Evolutionary conservation across 2,329 filamentous ascomycete species (phyloP).

Genomic region (Aspergillus spinulosporus): DNA sequence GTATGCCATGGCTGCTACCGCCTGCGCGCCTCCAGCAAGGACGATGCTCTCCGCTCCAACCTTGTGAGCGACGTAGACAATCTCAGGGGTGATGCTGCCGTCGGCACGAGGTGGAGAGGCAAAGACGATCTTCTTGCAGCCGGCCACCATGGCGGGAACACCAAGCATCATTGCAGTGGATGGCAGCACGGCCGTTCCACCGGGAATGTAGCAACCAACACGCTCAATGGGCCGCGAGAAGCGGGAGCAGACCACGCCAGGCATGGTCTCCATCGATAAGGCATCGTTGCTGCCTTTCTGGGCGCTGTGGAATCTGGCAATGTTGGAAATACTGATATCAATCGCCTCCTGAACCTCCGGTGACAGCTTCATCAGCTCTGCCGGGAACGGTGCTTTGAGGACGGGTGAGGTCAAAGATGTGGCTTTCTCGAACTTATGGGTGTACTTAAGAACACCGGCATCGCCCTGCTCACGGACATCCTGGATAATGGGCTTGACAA

Average conservation of each 20-base stretch:
- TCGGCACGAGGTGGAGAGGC: constrained; percentile 88
- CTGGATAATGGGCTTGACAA: constrained; percentile 88
- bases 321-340: constrained; percentile 91
- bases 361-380: constrained; percentile 79
- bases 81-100: constrained; percentile 90
- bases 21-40: constrained; percentile 90
- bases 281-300: constrained; percentile 77
- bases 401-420: constrained; percentile 87
- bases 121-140: constrained; percentile 90
- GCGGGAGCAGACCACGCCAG: constrained; percentile 89
- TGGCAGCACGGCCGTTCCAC: constrained; percentile 93
- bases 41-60: constrained; percentile 95
- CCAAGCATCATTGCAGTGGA: constrained; percentile 97
- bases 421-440: constrained; percentile 97
- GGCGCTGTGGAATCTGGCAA: constrained; percentile 87
- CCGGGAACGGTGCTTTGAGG: constrained; percentile 82
- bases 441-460: constrained; percentile 84
- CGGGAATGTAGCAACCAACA: constrained; percentile 94
- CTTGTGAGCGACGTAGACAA: constrained; percentile 96
- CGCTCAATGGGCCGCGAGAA: constrained; percentile 91
- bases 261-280: constrained; percentile 93
- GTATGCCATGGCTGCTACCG: constrained; percentile 94
- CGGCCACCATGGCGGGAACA: constrained; percentile 95
- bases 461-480: constrained; percentile 83
- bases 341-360: constrained; percentile 88